phyloP scores from a whole-genome alignment of 768 basidiomycete species.

The Aureoboletus auriporus region DNA sequence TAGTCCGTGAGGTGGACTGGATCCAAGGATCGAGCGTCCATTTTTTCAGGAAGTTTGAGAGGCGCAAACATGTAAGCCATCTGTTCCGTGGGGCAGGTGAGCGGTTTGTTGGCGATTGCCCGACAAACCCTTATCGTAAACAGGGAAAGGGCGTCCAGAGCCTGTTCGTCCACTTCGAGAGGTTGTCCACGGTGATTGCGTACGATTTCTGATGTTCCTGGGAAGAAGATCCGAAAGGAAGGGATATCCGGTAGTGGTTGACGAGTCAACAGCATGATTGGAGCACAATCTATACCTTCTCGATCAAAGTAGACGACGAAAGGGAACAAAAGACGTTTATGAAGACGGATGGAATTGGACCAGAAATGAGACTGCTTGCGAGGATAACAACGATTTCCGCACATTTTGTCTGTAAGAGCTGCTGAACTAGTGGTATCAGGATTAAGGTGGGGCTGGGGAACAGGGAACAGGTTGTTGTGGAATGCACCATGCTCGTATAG shows the following conservation, averaged over 20 bases:
- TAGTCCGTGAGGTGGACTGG: conserved; percentile 33
- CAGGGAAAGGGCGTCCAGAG: conserved; percentile 44
- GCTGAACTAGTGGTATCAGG: neutral
- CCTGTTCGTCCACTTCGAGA: conserved; percentile 44
- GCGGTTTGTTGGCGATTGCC: conserved; percentile 62
- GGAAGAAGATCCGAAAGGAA: conserved; percentile 57
- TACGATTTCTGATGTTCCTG: conserved; percentile 42
- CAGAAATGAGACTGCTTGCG: conserved; percentile 68
- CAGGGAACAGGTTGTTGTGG: conserved; percentile 44
- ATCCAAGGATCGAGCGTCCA: conserved; percentile 24
- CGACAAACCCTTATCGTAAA: conserved; percentile 67
- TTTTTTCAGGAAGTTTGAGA: conserved; percentile 33
- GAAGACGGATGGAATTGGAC: conserved; percentile 38
- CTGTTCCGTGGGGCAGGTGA: conserved; percentile 48
- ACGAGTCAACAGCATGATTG: conserved; percentile 64
- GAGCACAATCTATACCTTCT: conserved; percentile 39
- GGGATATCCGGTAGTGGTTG: conserved; percentile 58
- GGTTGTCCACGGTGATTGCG: conserved; percentile 45
- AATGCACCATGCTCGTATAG: conserved; percentile 50
- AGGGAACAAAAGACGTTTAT: conserved; percentile 21
- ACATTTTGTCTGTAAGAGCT: conserved; percentile 22
- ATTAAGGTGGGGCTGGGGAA: conserved; percentile 2
- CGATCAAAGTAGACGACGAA: conserved; percentile 40
- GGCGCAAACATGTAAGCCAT: conserved; percentile 71
- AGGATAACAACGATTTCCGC: conserved; percentile 51